Evolutionary conservation across 495 filamentous ascomycete species (phyloP).

Genomic region (Apiosordaria backusii): DNA sequence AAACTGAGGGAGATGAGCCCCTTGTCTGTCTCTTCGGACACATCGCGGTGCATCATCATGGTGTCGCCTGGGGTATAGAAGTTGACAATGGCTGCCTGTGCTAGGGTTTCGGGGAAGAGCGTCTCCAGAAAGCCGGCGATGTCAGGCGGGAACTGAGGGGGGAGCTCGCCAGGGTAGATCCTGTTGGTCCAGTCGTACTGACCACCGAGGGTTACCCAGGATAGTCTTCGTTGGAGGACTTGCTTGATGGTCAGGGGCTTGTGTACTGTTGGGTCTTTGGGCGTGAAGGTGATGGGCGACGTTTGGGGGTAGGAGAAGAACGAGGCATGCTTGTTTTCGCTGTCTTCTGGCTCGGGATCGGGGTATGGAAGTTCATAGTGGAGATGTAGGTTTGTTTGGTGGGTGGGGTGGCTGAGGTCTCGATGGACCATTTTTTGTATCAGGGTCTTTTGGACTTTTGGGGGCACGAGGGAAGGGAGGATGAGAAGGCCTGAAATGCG

Average conservation of each 20-base stretch:
- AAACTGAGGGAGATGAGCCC: constrained; percentile 81
- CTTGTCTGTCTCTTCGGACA: constrained; percentile 71
- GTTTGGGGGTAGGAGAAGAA: constrained; percentile 47
- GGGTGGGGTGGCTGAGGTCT: constrained; percentile 67
- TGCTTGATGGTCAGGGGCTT: constrained; percentile 62
- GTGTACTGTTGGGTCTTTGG: constrained; percentile 65
- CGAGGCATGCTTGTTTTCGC: constrained; percentile 25
- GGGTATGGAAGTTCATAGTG: constrained; percentile 78
- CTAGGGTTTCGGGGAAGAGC: constrained; percentile 66
- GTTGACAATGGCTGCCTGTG: constrained; percentile 90
- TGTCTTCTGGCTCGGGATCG: constrained; percentile 15
- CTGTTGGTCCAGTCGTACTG: constrained; percentile 94
- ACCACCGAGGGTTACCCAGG: constrained; percentile 89
- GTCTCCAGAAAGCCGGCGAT: constrained; percentile 59
- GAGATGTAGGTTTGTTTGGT: constrained; percentile 83
- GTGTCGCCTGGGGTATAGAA: constrained; percentile 85
- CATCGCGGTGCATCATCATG: constrained; percentile 83
- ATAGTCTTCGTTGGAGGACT: constrained; percentile 70
- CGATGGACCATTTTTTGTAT: constrained; percentile 70
- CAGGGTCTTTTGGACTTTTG: constrained; percentile 61
- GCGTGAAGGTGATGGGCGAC: constrained; percentile 47
- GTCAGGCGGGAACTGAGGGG: constrained; percentile 74
- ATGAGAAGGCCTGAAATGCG: constrained; percentile 63
- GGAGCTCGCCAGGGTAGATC: constrained; percentile 61
- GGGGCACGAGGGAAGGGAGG: constrained; percentile 67